Conservation (phyloP, 768 basidiomycete genomes). For the Fomitopsis serialis region DNA sequence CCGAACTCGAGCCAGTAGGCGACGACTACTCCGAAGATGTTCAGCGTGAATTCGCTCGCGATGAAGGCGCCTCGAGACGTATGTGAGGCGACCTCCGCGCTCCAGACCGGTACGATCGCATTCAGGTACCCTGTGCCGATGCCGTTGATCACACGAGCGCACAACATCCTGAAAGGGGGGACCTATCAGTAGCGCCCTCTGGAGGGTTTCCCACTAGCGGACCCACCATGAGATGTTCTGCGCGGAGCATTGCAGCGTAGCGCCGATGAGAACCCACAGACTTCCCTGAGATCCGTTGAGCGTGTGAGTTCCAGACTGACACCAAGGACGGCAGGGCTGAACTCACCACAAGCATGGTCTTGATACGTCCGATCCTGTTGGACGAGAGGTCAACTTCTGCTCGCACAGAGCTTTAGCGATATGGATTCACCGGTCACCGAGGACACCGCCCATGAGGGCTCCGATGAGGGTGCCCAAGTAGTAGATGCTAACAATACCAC, state of each 20-base stretch:
- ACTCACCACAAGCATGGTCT: conserved; percentile 32
- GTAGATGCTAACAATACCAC: conserved; percentile 42
- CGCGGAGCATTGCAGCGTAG: conserved; percentile 36
- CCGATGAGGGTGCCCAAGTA: conserved; percentile 39
- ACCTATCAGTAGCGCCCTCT: no score
- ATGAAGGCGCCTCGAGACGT: conserved; percentile 42
- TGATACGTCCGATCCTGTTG: conserved; percentile 31
- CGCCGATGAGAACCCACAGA: conserved; percentile 36
- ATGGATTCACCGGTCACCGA: conserved; percentile 27
- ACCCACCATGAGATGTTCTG: conserved; percentile 37
- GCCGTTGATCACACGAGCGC: conserved; percentile 39
- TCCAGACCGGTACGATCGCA: conserved; percentile 41
- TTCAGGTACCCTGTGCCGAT: conserved; percentile 40
- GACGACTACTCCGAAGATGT: conserved; percentile 37
- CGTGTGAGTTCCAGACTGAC: not conserved
- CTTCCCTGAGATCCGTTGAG: conserved; percentile 22
- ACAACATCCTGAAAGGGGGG: conserved; percentile 31
- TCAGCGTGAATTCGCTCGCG: conserved; percentile 37
- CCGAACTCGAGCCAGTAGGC: conserved; percentile 44
- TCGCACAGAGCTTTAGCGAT: not conserved
- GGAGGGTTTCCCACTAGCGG: not conserved
- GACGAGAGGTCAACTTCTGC: not conserved
- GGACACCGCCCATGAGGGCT: conserved; percentile 34
- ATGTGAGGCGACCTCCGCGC: conserved; percentile 39
- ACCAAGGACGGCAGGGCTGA: not conserved